Conservation (phyloP, 139 green algal species). For the Trebouxia sp. region DNA sequence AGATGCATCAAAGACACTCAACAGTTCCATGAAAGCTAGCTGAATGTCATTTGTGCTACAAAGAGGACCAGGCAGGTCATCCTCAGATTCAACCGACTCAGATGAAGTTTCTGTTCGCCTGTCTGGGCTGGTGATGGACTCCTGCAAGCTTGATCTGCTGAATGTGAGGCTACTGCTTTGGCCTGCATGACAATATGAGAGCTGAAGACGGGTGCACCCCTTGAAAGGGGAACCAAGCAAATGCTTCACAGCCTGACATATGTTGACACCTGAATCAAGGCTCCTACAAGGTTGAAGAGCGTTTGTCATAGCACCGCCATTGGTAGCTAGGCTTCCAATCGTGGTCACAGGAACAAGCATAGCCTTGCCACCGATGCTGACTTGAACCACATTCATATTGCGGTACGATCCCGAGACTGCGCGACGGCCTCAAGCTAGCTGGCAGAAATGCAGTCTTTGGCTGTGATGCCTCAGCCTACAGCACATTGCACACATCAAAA, state of each 20-base stretch:
- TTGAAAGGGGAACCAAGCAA: too few species aligned
- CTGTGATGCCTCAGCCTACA: too few species aligned
- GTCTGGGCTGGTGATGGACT: not conserved
- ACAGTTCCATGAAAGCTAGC: not conserved
- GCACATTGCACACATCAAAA: too few species aligned
- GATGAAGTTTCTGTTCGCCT: not conserved
- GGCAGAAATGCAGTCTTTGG: too few species aligned
- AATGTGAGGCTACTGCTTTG: not conserved
- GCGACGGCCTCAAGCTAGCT: too few species aligned
- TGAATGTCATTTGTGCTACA: not conserved
- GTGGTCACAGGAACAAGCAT: constrained; percentile 2
- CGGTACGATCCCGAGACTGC: too few species aligned
- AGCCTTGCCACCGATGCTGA: not conserved
- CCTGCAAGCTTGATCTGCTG: not conserved
- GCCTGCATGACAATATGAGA: too few species aligned
- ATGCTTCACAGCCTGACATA: too few species aligned
- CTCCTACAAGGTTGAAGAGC: not conserved
- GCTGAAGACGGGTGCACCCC: too few species aligned
- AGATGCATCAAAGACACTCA: not conserved
- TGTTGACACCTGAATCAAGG: not conserved
- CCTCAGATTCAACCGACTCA: not conserved
- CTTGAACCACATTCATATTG: not conserved
- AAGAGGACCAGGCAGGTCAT: not conserved
- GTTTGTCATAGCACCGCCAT: not conserved
- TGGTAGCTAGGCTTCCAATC: constrained; percentile 1